Conservation (phyloP, 306 rosid species). For the Sindora glabra region DNA sequence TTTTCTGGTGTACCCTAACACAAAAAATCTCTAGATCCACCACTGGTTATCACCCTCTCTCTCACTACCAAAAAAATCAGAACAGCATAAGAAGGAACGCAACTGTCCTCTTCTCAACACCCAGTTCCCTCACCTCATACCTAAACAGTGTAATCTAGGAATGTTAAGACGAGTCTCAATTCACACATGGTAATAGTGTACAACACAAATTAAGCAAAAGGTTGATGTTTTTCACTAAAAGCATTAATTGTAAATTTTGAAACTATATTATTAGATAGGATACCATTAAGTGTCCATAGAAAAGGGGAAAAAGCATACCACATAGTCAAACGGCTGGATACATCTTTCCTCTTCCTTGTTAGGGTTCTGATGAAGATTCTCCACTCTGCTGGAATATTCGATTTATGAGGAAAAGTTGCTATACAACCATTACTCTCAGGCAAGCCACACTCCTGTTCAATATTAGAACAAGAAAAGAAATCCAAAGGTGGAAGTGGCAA, state of each 20-base stretch:
- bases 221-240: not conserved
- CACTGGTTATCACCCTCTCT: too few species aligned
- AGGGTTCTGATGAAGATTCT: conserved; percentile 51
- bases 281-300: not conserved
- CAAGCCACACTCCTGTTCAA: conserved; percentile 22
- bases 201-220: conserved; percentile 8
- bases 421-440: conserved; percentile 16
- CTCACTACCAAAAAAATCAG: too few species aligned
- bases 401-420: conserved; percentile 34
- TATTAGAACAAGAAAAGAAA: conserved; percentile 27
- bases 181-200: not conserved
- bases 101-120: too few species aligned
- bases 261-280: not conserved
- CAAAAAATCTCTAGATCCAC: too few species aligned
- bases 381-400: conserved; percentile 58
- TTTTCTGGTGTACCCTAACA: too few species aligned
- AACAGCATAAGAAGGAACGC: too few species aligned
- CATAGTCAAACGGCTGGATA: conserved; percentile 49
- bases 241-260: not conserved
- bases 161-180: too few species aligned
- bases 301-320: conserved; percentile 62
- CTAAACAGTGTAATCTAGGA: too few species aligned
- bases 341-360: conserved; percentile 58
- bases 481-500: conserved; percentile 61
- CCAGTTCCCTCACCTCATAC: too few species aligned